These are phyloP conservation scores for Geotrichum macrosporum DNA, from an alignment of 1,139 yeast species.

Conservation along the genomic window DNA sequence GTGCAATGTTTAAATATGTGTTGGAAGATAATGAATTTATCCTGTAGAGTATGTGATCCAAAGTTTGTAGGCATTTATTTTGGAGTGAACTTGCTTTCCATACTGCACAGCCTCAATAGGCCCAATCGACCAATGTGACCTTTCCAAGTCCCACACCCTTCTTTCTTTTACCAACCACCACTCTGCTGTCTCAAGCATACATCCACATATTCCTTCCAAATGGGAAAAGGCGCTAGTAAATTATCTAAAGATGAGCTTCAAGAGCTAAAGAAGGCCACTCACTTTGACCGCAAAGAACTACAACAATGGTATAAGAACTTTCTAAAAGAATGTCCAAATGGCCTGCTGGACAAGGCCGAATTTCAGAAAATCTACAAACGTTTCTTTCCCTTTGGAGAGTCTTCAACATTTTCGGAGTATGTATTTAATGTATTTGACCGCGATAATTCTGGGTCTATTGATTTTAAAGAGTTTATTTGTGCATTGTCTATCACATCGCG, in stretches of 20 bases:
- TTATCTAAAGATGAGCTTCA: constrained; percentile 86
- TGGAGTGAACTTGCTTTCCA: no score
- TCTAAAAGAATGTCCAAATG: constrained; percentile 87
- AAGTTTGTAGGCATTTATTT: no score
- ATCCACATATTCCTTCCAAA: no score
- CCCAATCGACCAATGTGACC: no score
- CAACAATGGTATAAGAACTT: constrained; percentile 99
- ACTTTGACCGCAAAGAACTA: constrained; percentile 87
- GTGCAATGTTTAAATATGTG: no score
- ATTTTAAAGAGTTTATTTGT: constrained; percentile 86
- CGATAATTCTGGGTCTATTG: constrained; percentile 76
- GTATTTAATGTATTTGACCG: constrained; percentile 86
- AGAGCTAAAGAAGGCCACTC: constrained; percentile 77
- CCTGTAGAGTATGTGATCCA: no score
- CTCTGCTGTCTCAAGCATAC: no score
- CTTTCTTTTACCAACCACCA: background rate
- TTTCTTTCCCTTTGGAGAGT: constrained; percentile 98
- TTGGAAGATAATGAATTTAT: no score
- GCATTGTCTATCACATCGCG: constrained; percentile 85
- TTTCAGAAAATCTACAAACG: constrained; percentile 90
- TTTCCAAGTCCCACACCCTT: background rate
- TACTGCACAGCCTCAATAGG: no score
- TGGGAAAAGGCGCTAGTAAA: constrained; percentile 97
- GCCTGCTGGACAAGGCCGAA: constrained; percentile 81
- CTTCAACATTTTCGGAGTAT: constrained; percentile 82